A percentile compares a stretch with the other conserved stretches of the same genome.
Conservation (phyloP, 169 alveolate genomes). For the Cryptosporidium viatorum region DNA sequence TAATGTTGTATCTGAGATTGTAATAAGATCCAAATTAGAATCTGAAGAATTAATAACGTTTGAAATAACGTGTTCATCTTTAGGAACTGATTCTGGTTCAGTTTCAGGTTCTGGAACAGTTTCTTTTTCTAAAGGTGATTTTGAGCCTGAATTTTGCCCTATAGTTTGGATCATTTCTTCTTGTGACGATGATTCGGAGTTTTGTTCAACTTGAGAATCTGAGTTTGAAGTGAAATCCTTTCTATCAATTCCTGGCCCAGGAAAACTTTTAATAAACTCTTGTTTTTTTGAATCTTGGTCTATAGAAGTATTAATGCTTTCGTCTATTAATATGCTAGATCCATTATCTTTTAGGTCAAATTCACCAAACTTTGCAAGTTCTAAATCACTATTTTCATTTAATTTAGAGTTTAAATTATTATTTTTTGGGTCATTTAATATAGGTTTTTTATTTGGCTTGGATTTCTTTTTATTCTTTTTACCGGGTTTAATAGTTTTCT, state of each 20-base stretch:
- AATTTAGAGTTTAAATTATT: neutral
- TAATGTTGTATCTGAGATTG: neutral
- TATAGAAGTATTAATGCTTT: neutral
- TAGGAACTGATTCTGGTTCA: neutral
- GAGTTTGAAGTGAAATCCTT: neutral
- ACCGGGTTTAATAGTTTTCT: neutral
- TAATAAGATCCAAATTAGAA: neutral
- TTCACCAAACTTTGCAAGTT: neutral
- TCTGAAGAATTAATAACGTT: neutral
- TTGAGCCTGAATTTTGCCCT: neutral
- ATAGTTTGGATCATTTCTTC: neutral
- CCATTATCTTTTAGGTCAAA: neutral
- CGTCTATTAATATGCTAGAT: no score
- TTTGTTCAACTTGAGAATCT: neutral
- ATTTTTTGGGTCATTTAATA: neutral
- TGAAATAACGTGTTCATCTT: neutral
- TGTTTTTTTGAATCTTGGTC: neutral
- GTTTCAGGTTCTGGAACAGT: neutral
- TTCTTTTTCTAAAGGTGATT: neutral
- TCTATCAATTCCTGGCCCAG: neutral
- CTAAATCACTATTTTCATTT: neutral
- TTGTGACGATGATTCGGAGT: neutral
- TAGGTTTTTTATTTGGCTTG: neutral
- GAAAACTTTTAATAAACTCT: neutral
- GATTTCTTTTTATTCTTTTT: slow-evolving; percentile 1